Base-by-base conservation (phyloP, 768 basidiomycete genomes). In the Calocybe cyanea region DNA sequence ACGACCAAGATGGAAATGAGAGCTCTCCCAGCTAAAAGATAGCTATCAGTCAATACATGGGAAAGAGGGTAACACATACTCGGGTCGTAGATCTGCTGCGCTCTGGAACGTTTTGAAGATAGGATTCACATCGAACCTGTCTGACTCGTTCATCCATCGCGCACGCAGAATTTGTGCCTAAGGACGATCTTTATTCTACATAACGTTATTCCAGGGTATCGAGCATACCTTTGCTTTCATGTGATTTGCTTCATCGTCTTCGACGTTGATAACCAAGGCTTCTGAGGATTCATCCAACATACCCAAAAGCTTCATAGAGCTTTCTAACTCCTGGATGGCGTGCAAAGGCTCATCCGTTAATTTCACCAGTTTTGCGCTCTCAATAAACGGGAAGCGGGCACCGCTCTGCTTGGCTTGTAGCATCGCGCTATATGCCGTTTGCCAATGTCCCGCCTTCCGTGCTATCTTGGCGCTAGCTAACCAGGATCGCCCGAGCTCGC, bases 351-450 rank as follows among this genome's bases (percentile, higher is more conserved):
- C 87, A 1, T 87, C 92, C 31, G 74, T 80, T 3, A 81, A 81
- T 52, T 85, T 84, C 48, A 88, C 68, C 4, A 98, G 77, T 61
- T 92, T 97, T 1, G 91, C 89, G 57, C 85, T 92, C 61, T 98
- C 89, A 40, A 97, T 74, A 66, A 94, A 96, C 14, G 85, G 79
- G 59, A 85, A 92, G 0, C 77, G 76, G 0, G 82, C 77, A 17
- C 80, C 73, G 51, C 71, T 73, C 57, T 90, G 84, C 45, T 83
- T 78, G 0, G 93, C 92, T 65, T 99, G 96, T 0, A 99, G 75
- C 52, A 88, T 81, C 5, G 96, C 93, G 57, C 90, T 96, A 61
- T 98, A 99, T 2, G 96, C 92, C 0, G 95, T 97, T 67, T 97
- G 95, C 73, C 81, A 85, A 61, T 98, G 93, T 0, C 91, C 87